These are phyloP conservation scores for Tolypocladium paradoxum DNA, from an alignment of 2,329 filamentous ascomycete genomes.

Conservation along the genomic window DNA sequence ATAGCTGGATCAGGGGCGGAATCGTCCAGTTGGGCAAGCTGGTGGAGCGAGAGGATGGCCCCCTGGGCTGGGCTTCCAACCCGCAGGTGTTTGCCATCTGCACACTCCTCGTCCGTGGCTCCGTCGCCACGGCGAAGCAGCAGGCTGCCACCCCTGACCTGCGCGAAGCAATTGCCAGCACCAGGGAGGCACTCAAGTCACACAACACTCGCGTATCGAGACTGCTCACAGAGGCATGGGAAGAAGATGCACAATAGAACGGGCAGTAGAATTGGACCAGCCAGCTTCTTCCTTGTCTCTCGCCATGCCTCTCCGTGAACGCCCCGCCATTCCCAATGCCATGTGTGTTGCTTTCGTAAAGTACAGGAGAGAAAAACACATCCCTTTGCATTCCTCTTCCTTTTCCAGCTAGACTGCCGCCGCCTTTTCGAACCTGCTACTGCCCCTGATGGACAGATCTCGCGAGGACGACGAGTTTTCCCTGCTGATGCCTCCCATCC, in stretches of 20 bases:
- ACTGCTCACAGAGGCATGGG: conserved; percentile 13
- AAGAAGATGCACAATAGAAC: neutral
- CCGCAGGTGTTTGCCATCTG: conserved; percentile 56
- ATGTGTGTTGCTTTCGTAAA: neutral
- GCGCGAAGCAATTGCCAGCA: conserved; percentile 2
- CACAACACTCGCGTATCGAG: conserved; percentile 13
- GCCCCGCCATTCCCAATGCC: neutral
- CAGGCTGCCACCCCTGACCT: conserved; percentile 2
- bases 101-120: conserved; percentile 31
- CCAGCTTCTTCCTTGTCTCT: neutral
- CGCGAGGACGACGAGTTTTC: conserved; percentile 2
- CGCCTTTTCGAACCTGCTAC: neutral
- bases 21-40: conserved; percentile 30
- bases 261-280: neutral
- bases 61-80: conserved; percentile 63
- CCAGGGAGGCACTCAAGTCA: conserved; percentile 1
- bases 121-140: conserved; percentile 20
- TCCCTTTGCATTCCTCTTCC: neutral
- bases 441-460: conserved; percentile 1
- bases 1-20: conserved; percentile 39
- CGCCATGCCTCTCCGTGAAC: neutral
- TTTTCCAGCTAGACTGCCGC: neutral
- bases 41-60: conserved; percentile 40
- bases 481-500: conserved; percentile 24
- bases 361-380: neutral